phyloP scores from a whole-genome alignment of 805 yeast species.

The Blastobotrys chiropterorum region DNA sequence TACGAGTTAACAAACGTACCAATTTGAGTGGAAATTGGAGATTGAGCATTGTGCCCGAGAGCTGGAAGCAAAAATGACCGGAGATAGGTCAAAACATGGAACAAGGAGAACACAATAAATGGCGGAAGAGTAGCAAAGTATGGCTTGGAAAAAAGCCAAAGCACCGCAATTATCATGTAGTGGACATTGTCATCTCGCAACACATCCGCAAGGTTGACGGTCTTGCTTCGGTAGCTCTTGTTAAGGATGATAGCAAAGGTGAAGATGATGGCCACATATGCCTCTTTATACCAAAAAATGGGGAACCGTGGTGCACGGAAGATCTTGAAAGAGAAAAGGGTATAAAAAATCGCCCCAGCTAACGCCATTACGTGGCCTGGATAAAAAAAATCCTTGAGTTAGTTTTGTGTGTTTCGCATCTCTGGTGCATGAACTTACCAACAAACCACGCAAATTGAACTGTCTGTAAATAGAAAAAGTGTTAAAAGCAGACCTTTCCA shows the following conservation, averaged over 20 bases:
- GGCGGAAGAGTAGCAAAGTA: slow-evolving; percentile 62
- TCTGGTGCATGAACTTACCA: slow-evolving; percentile 16
- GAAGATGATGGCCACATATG: slow-evolving; percentile 57
- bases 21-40: slow-evolving; percentile 30
- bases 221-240: slow-evolving; percentile 41
- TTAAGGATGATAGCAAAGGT: slow-evolving; percentile 72
- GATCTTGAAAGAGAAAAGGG: slow-evolving; percentile 28
- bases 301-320: slow-evolving; percentile 31
- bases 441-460: slow-evolving; percentile 73
- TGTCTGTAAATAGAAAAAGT: slow-evolving; percentile 27
- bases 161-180: slow-evolving; percentile 53
- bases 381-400: slow-evolving; percentile 11
- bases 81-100: slow-evolving; percentile 72
- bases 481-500: too few relatives aligned
- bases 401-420: slow-evolving; percentile 20
- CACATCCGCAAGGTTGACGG: slow-evolving; percentile 27
- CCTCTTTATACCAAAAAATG: slow-evolving; percentile 47
- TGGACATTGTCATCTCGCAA: slow-evolving; percentile 64
- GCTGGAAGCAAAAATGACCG: slow-evolving; percentile 64
- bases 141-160: slow-evolving; percentile 55
- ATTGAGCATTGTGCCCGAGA: slow-evolving; percentile 33
- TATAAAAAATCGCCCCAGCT: slow-evolving; percentile 35
- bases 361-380: slow-evolving; percentile 48
- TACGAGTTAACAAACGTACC: slow-evolving; percentile 43
- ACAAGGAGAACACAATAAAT: slow-evolving; percentile 67